These are phyloP conservation scores for Fusarium aywerte DNA, from an alignment of 2,329 filamentous ascomycete genomes.

Conservation along the genomic window DNA sequence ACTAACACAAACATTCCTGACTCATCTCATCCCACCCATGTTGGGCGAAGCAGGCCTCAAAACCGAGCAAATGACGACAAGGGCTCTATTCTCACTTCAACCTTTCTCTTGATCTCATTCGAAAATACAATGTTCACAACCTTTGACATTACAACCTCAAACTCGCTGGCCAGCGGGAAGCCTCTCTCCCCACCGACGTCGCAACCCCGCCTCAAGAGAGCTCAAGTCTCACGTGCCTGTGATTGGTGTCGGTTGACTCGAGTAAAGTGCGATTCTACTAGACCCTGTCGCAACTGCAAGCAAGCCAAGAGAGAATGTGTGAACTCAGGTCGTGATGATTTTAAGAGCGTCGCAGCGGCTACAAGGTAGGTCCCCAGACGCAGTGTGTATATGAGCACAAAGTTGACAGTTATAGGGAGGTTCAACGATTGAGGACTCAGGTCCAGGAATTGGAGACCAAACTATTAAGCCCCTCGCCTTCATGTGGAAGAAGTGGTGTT, in stretches of 20 bases:
- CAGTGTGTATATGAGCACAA: not conserved
- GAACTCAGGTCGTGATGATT: constrained; percentile 40
- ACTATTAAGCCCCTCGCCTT: constrained; percentile 5
- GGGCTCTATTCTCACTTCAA: not conserved
- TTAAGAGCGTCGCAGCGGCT: constrained; percentile 43
- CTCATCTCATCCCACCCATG: constrained; percentile 5
- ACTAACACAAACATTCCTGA: constrained; percentile 14
- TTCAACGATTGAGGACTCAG: constrained; percentile 38
- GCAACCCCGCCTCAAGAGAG: constrained; percentile 45
- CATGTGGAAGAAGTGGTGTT: not conserved
- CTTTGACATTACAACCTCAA: constrained; percentile 36
- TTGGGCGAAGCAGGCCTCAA: not conserved
- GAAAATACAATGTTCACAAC: constrained; percentile 39
- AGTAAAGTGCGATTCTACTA: constrained; percentile 46
- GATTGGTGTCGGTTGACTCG: constrained; percentile 48
- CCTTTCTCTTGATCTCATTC: not conserved
- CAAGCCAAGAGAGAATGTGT: constrained; percentile 42
- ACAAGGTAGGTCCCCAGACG: constrained; percentile 29
- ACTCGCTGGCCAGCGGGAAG: constrained; percentile 32
- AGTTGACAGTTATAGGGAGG: constrained; percentile 36
- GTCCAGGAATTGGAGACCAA: constrained; percentile 39
- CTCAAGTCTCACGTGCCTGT: constrained; percentile 47
- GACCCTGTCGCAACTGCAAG: constrained; percentile 46
- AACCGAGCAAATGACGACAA: not conserved
- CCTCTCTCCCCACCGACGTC: constrained; percentile 22